These are phyloP conservation scores for Stemphylium vesicarium DNA, from an alignment of 2,329 filamentous ascomycete species.

Conservation along the genomic window DNA sequence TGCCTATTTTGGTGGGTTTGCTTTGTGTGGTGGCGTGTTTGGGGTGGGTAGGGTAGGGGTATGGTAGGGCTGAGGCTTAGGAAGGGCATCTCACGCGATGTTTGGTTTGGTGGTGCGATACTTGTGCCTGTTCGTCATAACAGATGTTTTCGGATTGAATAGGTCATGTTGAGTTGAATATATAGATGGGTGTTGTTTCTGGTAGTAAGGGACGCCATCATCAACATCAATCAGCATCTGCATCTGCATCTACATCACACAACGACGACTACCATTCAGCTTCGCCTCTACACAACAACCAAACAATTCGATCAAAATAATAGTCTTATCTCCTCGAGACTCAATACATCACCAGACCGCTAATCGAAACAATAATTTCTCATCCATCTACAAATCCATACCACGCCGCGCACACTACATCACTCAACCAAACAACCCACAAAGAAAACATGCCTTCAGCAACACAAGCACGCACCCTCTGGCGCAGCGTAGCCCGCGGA, in stretches of 20 bases:
- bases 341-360: neutral
- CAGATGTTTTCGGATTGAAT: too few species aligned
- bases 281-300: too few species aligned
- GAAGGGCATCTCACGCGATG: slow-evolving; percentile 6
- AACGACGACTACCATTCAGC: too few species aligned
- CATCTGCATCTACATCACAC: too few species aligned
- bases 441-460: slow-evolving; percentile 37
- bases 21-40: neutral
- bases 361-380: neutral
- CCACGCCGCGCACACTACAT: too few species aligned
- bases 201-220: too few species aligned
- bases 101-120: slow-evolving; percentile 6
- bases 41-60: neutral
- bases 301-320: too few species aligned
- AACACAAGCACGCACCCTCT: slow-evolving; percentile 39
- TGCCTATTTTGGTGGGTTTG: neutral
- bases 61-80: neutral
- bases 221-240: too few species aligned
- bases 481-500: slow-evolving; percentile 40
- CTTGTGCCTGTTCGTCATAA: neutral
- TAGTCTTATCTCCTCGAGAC: too few species aligned
- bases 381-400: neutral
- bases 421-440: neutral
- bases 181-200: too few species aligned
- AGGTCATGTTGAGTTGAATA: too few species aligned